A percentile compares a stretch with the other conserved stretches of the same genome.
Conservation (phyloP, 2,329 filamentous ascomycete species). For the Ascochyta fabae region DNA sequence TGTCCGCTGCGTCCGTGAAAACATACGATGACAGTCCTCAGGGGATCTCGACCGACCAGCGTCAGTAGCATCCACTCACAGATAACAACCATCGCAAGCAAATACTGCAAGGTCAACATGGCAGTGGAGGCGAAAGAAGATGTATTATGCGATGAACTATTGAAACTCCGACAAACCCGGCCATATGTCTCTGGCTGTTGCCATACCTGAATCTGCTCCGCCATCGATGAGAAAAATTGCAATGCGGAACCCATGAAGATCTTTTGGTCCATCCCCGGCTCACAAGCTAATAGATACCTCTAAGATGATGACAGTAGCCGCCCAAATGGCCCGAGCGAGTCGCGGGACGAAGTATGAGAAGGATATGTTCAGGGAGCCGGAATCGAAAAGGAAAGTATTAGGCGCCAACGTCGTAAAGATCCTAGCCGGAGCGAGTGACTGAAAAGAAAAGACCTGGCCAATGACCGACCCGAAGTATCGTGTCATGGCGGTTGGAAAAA, state of each 20-base stretch:
- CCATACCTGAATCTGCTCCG: slow-evolving; percentile 31
- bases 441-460: slow-evolving; percentile 25
- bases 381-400: slow-evolving; percentile 30
- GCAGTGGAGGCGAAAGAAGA: slow-evolving; percentile 20
- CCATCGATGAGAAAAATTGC: slow-evolving; percentile 37
- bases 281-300: slow-evolving; percentile 39
- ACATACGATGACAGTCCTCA: neutral
- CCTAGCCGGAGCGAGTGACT: slow-evolving; percentile 14
- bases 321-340: slow-evolving; percentile 20
- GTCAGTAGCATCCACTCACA: neutral
- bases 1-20: neutral
- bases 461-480: neutral
- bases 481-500: slow-evolving; percentile 21
- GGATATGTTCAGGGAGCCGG: slow-evolving; percentile 29
- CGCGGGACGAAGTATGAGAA: slow-evolving; percentile 23
- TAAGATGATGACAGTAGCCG: slow-evolving; percentile 32
- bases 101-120: neutral
- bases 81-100: neutral
- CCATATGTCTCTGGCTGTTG: slow-evolving; percentile 24
- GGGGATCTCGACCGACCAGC: neutral
- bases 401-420: slow-evolving; percentile 21
- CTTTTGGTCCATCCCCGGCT: slow-evolving; percentile 20
- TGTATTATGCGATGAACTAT: slow-evolving; percentile 36
- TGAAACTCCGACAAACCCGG: slow-evolving; percentile 35
- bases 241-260: slow-evolving; percentile 35